These are phyloP conservation scores for Eimeria falciformis DNA, from an alignment of 169 alveolate genomes.

Conservation along the genomic window DNA sequence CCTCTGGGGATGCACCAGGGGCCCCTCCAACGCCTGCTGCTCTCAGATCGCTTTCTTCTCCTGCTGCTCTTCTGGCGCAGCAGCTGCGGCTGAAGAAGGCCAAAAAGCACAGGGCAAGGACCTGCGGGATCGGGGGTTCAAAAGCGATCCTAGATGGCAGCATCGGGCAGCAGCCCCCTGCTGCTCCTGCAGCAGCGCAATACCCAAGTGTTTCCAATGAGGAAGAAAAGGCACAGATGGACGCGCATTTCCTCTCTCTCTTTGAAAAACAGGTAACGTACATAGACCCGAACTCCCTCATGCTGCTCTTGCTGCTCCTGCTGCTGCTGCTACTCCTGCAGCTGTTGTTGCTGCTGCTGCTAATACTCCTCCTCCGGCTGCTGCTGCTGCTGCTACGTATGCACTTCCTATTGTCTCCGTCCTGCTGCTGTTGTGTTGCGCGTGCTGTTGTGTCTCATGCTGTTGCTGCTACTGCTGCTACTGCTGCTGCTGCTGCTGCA, in stretches of 20 bases:
- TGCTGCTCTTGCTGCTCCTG: constrained; percentile 34
- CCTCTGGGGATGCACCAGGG: background rate
- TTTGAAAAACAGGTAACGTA: constrained; percentile 49
- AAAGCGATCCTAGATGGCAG: background rate
- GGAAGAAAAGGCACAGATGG: background rate
- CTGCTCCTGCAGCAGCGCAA: background rate
- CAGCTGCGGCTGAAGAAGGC: constrained; percentile 39
- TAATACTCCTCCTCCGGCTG: background rate
- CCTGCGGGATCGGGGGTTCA: background rate
- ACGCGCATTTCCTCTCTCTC: constrained; percentile 8
- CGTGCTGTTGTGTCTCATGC: background rate
- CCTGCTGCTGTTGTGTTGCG: background rate
- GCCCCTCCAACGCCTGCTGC: constrained; percentile 28
- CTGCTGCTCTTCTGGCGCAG: constrained; percentile 54
- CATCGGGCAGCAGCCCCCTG: background rate
- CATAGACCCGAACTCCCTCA: no score
- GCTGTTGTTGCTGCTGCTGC: constrained; percentile 35
- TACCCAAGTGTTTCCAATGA: background rate
- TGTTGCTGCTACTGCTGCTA: constrained; percentile 21
- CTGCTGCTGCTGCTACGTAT: background rate
- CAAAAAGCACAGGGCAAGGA: background rate
- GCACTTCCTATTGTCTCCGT: background rate
- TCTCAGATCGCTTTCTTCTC: constrained; percentile 23
- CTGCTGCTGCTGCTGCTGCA: constrained; percentile 62
- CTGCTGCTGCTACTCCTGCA: constrained; percentile 36